A percentile compares a stretch with the other conserved stretches of the same genome.
These are phyloP conservation scores for Hypomontagnella submonticulosa DNA, from an alignment of 495 filamentous ascomycete genomes.

Conservation along the genomic window DNA sequence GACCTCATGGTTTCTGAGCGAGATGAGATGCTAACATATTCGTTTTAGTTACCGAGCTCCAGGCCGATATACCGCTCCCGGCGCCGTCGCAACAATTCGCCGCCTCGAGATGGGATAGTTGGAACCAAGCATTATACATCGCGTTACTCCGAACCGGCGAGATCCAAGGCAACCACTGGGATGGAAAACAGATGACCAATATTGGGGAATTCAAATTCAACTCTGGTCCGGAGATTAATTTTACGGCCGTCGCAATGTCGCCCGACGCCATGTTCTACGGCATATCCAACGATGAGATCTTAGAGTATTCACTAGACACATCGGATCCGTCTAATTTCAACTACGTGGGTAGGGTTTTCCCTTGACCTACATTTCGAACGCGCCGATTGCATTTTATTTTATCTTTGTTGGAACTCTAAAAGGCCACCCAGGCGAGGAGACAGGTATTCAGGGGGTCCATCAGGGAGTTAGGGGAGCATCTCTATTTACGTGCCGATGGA, in stretches of 20 bases:
- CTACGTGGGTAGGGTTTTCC: slow-evolving; percentile 34
- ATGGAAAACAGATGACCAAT: slow-evolving; percentile 22
- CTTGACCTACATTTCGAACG: slow-evolving; percentile 11
- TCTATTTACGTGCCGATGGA: slow-evolving; percentile 2
- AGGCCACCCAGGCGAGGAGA: slow-evolving; percentile 14
- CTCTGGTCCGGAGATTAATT: slow-evolving; percentile 31
- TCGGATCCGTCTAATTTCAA: slow-evolving; percentile 37
- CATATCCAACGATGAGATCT: slow-evolving; percentile 34
- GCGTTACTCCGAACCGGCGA: slow-evolving; percentile 25
- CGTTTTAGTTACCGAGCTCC: slow-evolving; percentile 34
- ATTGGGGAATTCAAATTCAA: slow-evolving; percentile 22
- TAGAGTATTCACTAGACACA: slow-evolving; percentile 37
- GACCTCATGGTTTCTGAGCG: not conserved
- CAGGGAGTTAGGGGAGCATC: slow-evolving; percentile 26
- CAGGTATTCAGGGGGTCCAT: slow-evolving; percentile 8
- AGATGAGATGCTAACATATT: slow-evolving; percentile 14
- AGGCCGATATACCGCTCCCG: slow-evolving; percentile 35
- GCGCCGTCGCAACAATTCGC: slow-evolving; percentile 40
- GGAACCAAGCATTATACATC: slow-evolving; percentile 35
- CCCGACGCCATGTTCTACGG: slow-evolving; percentile 43
- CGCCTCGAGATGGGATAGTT: slow-evolving; percentile 33
- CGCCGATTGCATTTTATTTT: slow-evolving; percentile 11
- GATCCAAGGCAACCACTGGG: slow-evolving; percentile 31
- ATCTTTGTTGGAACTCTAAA: slow-evolving; percentile 17
- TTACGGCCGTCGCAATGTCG: slow-evolving; percentile 40